Conservation (phyloP, 2,329 filamentous ascomycete genomes). For the Fusarium mexicanum region DNA sequence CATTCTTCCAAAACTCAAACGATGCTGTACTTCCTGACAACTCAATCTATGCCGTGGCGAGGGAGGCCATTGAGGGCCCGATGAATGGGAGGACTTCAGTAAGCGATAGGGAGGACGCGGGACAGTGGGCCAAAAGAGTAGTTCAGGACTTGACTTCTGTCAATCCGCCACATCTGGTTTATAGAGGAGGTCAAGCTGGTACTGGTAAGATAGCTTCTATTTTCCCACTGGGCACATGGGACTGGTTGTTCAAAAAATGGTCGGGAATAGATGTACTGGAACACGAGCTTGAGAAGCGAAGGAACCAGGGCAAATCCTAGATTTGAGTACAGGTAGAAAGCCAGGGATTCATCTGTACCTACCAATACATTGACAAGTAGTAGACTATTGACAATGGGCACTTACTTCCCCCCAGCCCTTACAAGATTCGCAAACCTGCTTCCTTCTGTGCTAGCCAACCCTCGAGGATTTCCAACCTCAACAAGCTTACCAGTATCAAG, state of each 20-base stretch:
- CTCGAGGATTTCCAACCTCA: conserved; percentile 46
- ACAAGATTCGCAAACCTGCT: conserved; percentile 45
- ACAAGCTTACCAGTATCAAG: conserved; percentile 58
- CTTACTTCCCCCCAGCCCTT: neutral
- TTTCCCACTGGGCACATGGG: neutral
- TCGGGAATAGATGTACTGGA: neutral
- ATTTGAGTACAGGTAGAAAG: neutral
- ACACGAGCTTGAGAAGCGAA: neutral
- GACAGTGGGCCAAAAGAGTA: neutral
- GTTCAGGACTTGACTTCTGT: neutral
- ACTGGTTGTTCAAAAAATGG: neutral
- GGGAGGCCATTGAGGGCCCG: neutral
- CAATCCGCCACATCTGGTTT: neutral
- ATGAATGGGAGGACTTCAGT: neutral
- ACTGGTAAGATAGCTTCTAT: neutral
- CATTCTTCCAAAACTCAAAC: neutral
- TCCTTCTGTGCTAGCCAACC: conserved; percentile 29
- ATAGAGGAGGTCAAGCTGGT: neutral
- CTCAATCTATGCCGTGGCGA: neutral
- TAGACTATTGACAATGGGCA: neutral
- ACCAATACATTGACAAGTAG: neutral
- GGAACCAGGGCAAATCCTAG: neutral
- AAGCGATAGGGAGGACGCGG: neutral
- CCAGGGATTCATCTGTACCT: neutral
- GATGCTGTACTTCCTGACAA: neutral